phyloP scores from a whole-genome alignment of 2,329 filamentous ascomycete genomes.

The Sporothrix mexicana region DNA sequence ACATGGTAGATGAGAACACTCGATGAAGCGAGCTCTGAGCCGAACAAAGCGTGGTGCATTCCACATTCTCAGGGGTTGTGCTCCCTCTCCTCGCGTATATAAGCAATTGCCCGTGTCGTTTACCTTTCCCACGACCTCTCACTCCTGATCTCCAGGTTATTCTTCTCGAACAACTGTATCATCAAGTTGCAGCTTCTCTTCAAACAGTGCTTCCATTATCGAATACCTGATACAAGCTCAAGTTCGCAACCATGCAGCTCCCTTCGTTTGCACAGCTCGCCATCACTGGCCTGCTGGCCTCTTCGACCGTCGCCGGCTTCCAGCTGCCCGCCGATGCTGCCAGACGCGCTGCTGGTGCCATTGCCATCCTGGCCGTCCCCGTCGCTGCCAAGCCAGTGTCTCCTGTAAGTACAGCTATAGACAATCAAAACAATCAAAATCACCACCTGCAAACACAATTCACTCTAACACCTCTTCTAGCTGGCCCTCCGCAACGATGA shows the following conservation, averaged over 20 bases:
- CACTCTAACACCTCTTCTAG: background rate
- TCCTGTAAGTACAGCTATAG: slow-evolving; percentile 28
- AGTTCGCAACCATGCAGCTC: slow-evolving; percentile 32
- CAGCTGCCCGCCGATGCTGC: slow-evolving; percentile 32
- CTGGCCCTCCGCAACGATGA: slow-evolving; percentile 30
- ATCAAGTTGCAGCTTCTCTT: background rate
- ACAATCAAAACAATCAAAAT: too few relatives aligned
- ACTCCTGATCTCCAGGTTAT: too few relatives aligned
- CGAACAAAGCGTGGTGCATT: background rate
- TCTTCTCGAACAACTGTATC: slow-evolving; percentile 1
- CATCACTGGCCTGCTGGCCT: slow-evolving; percentile 34
- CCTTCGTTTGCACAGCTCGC: slow-evolving; percentile 33
- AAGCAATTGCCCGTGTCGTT: background rate
- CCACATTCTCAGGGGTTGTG: too few relatives aligned
- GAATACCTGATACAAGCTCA: background rate
- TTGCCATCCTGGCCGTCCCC: slow-evolving; percentile 33
- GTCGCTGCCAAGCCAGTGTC: slow-evolving; percentile 32
- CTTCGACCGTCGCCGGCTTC: slow-evolving; percentile 28
- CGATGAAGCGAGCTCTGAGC: background rate
- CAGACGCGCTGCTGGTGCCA: slow-evolving; percentile 33
- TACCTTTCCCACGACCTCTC: background rate
- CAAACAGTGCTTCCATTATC: background rate
- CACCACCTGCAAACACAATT: background rate
- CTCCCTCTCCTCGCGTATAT: background rate
- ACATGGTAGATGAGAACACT: background rate